Base-by-base conservation (phyloP, 192 early-diverging fungal species). In the Backusella circina region DNA sequence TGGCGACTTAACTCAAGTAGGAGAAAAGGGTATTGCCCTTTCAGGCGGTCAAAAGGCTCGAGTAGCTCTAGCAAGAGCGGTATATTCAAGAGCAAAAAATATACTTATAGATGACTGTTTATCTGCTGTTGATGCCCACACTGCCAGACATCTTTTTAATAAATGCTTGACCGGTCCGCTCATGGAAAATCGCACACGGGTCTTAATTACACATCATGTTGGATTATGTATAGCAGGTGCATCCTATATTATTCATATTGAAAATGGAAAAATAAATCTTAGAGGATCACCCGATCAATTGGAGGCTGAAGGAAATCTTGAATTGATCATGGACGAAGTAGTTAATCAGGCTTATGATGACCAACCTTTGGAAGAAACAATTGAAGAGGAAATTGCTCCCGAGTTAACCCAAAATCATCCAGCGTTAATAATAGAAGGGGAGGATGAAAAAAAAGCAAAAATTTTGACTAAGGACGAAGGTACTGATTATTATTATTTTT, bases 1-100 rank as follows among this genome's bases (percentile, higher is more conserved):
- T 37, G 88, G 88, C 10, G 92, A 93, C 70, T 67, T 83, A 50
- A 92, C 91, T 0, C 79, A 86, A 64, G 81, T 93, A 79, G 95
- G 94, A 39, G 95, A 96, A 75, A 93, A 94, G 75, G 94, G 95
- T 30, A 84, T 95, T 15, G 91, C 90, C 1, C 85, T 96, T 26
- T 92, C 91, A 28, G 96, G 95, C 32, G 95, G 93, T 3, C 96
- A 97, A 80, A 96, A 95, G 81, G 91, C 92, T 75, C 83, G 96
- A 23, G 88, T 99, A 23, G 82, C 94, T 0, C 86, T 98, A 31
- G 96, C 95, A 1, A 86, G 97, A 12, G 95, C 95, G 9, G 87
- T 97, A 6, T 98, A 96, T 79, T 88, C 84, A 26, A 65, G 82
- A 16, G 87, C 91, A 7, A 82, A 85, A 9, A 85, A 88, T 54